These are phyloP conservation scores for Dipodascopsis uninucleata DNA, from an alignment of 805 yeast species.

Conservation along the genomic window DNA sequence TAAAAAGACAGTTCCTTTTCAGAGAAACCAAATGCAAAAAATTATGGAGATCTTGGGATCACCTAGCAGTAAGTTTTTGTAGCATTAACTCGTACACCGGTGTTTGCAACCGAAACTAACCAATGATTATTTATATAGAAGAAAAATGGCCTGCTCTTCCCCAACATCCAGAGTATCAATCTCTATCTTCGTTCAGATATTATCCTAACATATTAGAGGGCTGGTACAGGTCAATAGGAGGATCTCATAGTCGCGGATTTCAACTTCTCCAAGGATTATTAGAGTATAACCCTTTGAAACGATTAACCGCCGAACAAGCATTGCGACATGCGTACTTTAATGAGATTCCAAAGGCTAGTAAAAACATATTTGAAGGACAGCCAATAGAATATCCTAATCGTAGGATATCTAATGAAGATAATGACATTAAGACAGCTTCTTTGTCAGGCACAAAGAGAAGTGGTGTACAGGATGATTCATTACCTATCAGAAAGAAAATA, in stretches of 20 bases:
- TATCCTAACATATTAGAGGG: slow-evolving; percentile 68
- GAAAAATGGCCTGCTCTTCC: slow-evolving; percentile 76
- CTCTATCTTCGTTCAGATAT: slow-evolving; percentile 52
- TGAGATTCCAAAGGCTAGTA: slow-evolving; percentile 62
- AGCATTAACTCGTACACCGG: not conserved
- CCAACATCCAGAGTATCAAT: slow-evolving; percentile 78
- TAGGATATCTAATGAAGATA: slow-evolving; percentile 81
- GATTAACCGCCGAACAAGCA: slow-evolving; percentile 77
- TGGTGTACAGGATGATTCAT: slow-evolving; percentile 27
- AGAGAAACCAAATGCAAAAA: slow-evolving; percentile 84
- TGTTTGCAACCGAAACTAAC: not conserved
- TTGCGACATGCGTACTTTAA: slow-evolving; percentile 74
- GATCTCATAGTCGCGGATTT: slow-evolving; percentile 60
- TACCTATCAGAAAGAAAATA: slow-evolving; percentile 19
- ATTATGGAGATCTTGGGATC: slow-evolving; percentile 92
- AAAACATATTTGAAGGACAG: slow-evolving; percentile 76
- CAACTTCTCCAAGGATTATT: slow-evolving; percentile 60
- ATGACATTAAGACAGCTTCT: slow-evolving; percentile 55
- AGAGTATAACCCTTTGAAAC: slow-evolving; percentile 75
- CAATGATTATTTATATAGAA: slow-evolving; percentile 20
- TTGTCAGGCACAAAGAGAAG: slow-evolving; percentile 36
- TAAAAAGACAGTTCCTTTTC: slow-evolving; percentile 90
- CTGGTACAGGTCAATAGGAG: slow-evolving; percentile 86
- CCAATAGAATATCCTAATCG: slow-evolving; percentile 76
- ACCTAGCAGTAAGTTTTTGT: slow-evolving; percentile 52